Evolutionary conservation across 1,139 yeast species (phyloP).

Genomic region (Protomyces inundatus): DNA sequence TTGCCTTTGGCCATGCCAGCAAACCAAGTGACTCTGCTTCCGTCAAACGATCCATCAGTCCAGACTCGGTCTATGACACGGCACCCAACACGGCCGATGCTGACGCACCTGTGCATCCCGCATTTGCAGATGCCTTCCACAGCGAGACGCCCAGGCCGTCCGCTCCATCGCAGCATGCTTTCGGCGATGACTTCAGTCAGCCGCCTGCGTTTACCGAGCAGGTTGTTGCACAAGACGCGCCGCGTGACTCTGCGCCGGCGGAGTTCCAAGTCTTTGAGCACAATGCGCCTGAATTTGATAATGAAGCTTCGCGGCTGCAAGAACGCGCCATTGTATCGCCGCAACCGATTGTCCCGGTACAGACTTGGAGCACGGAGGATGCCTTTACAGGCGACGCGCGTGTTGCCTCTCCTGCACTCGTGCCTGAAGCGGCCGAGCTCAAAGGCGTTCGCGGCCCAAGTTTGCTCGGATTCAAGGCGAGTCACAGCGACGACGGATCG

Average conservation of each 20-base stretch:
- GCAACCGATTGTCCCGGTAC: conserved; percentile 9
- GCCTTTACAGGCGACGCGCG: conserved; percentile 19
- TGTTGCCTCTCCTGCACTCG: conserved; percentile 1
- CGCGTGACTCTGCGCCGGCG: background rate
- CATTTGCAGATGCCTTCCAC: background rate
- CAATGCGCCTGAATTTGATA: background rate
- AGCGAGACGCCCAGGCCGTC: background rate
- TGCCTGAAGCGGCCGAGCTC: background rate
- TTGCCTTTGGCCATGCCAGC: background rate
- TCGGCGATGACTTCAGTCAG: background rate
- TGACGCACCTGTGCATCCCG: background rate
- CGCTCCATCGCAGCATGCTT: background rate
- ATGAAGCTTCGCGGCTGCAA: background rate
- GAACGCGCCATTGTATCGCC: conserved; percentile 6
- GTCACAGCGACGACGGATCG: conserved; percentile 19
- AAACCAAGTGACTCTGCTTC: background rate
- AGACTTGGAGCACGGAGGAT: conserved; percentile 19
- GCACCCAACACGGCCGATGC: conserved; percentile 3
- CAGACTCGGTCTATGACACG: background rate
- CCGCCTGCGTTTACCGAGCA: background rate
- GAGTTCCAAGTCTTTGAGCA: background rate
- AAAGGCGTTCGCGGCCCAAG: background rate
- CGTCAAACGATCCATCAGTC: background rate
- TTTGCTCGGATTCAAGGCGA: background rate
- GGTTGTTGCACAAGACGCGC: background rate